Evolutionary conservation across 164 flowering plant species (phyloP).

Genomic region (Annona cherimola): DNA sequence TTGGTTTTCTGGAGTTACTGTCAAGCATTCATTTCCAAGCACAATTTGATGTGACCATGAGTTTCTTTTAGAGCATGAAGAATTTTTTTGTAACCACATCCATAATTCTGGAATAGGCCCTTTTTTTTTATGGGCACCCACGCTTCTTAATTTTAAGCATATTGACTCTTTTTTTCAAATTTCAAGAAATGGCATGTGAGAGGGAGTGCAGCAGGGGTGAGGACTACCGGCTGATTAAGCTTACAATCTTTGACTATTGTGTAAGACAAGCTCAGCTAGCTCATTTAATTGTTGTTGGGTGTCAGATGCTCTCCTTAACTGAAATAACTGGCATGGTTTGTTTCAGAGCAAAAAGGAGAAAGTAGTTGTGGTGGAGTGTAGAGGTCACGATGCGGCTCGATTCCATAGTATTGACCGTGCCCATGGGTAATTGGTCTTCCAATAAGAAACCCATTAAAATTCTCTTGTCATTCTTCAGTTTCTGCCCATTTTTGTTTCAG

Average conservation of each 20-base stretch:
- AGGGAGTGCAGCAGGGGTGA: conserved; percentile 99
- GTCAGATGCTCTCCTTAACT: neutral
- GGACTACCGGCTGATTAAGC: conserved; percentile 92
- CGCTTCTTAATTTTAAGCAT: neutral
- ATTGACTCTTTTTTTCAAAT: neutral
- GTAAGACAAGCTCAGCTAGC: conserved; percentile 32
- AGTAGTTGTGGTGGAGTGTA: conserved; percentile 79
- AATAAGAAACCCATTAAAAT: neutral
- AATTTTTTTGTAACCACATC: neutral
- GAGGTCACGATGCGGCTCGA: conserved; percentile 96
- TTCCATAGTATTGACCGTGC: conserved; percentile 66
- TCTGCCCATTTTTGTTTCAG: neutral
- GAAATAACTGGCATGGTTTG: neutral
- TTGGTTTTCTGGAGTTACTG: neutral
- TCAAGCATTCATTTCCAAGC: neutral
- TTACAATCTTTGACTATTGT: conserved; percentile 64
- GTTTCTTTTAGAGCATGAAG: neutral
- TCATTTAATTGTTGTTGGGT: neutral
- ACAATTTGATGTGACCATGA: neutral
- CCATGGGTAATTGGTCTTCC: conserved; percentile 65
- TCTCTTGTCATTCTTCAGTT: neutral
- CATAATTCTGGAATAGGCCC: neutral
- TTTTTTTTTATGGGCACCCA: no score
- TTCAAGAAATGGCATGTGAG: conserved; percentile 72
- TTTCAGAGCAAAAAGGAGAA: conserved; percentile 60